Evolutionary conservation across 2,329 filamentous ascomycete genomes (phyloP).

Genomic region (Botrytis elliptica): DNA sequence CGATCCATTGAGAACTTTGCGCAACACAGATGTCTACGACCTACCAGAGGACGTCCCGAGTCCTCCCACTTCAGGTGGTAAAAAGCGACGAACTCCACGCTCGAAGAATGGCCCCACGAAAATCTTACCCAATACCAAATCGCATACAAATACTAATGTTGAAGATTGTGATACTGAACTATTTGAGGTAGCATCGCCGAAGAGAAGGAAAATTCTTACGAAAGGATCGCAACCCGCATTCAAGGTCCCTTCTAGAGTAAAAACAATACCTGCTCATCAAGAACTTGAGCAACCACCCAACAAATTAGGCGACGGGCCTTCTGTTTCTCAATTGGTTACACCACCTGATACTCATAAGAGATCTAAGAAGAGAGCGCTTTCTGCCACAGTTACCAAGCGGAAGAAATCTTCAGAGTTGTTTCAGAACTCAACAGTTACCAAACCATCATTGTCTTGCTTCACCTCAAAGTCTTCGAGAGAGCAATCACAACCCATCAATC

Average conservation of each 20-base stretch:
- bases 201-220: slow-evolving; percentile 9
- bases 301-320: neutral
- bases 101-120: slow-evolving; percentile 19
- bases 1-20: slow-evolving; percentile 25
- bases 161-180: neutral
- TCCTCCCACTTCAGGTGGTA: slow-evolving; percentile 12
- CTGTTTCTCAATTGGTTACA: slow-evolving; percentile 24
- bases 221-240: slow-evolving; percentile 11
- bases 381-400: slow-evolving; percentile 18
- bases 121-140: slow-evolving; percentile 18
- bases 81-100: slow-evolving; percentile 20
- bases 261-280: neutral
- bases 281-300: too few relatives aligned
- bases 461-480: slow-evolving; percentile 15
- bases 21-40: slow-evolving; percentile 26
- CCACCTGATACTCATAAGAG: slow-evolving; percentile 25
- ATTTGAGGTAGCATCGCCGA: neutral
- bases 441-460: slow-evolving; percentile 23
- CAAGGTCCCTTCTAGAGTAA: slow-evolving; percentile 12
- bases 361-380: slow-evolving; percentile 16
- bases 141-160: slow-evolving; percentile 20
- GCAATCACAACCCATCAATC: slow-evolving; percentile 22
- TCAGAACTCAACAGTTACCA: slow-evolving; percentile 30
- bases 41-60: slow-evolving; percentile 19
- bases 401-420: slow-evolving; percentile 26